phyloP scores from a whole-genome alignment of 2,329 filamentous ascomycete genomes.

The Teratosphaeria gauchensis region DNA sequence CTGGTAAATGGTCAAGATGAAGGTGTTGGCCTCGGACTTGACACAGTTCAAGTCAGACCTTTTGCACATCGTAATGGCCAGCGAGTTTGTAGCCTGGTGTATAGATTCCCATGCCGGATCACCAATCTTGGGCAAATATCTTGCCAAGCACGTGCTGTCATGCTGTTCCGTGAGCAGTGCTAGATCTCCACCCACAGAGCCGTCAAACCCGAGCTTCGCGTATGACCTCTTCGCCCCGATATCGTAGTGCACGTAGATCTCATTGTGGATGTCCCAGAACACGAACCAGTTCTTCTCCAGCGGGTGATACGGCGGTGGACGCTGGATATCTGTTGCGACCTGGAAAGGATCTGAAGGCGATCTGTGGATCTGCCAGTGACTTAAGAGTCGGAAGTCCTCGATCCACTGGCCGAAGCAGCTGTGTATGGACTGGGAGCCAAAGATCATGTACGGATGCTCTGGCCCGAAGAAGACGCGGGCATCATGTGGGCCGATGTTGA shows the following conservation, averaged over 20 bases:
- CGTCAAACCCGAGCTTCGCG: slow-evolving; percentile 36
- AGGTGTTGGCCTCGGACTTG: slow-evolving; percentile 40
- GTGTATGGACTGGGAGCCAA: slow-evolving; percentile 45
- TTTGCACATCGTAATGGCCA: slow-evolving; percentile 46
- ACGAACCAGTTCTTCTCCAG: slow-evolving; percentile 56
- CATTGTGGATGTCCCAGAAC: slow-evolving; percentile 45
- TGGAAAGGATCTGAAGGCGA: slow-evolving; percentile 28
- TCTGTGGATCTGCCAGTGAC: slow-evolving; percentile 25
- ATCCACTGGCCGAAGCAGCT: slow-evolving; percentile 51
- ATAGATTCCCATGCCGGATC: slow-evolving; percentile 29
- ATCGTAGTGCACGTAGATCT: slow-evolving; percentile 46
- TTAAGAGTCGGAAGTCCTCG: slow-evolving; percentile 43
- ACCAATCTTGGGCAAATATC: slow-evolving; percentile 32
- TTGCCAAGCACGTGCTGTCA: slow-evolving; percentile 40
- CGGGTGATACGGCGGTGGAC: slow-evolving; percentile 35
- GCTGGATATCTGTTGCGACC: slow-evolving; percentile 41
- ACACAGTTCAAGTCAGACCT: slow-evolving; percentile 38
- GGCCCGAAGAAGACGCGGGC: slow-evolving; percentile 50
- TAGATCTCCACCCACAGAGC: slow-evolving; percentile 40
- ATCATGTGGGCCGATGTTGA: slow-evolving; percentile 48
- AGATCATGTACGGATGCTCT: slow-evolving; percentile 40
- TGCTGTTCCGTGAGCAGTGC: slow-evolving; percentile 26
- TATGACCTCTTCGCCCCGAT: slow-evolving; percentile 42
- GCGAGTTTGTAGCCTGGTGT: slow-evolving; percentile 52
- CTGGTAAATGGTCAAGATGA: slow-evolving; percentile 47